Evolutionary conservation across 768 basidiomycete species (phyloP).

Genomic region (Pleurotus tuoliensis): DNA sequence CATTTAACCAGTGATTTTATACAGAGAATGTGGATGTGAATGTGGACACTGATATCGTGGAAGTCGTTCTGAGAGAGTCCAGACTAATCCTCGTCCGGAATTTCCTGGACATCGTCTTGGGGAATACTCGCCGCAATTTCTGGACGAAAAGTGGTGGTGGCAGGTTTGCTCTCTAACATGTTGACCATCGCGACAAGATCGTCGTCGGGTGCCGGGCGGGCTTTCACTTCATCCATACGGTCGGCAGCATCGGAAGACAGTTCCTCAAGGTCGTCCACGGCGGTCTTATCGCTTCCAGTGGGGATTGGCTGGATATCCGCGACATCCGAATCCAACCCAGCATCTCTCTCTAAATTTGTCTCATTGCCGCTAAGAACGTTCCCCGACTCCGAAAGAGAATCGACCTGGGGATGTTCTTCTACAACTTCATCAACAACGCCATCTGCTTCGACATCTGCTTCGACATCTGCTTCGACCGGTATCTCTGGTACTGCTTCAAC

Average conservation of each 20-base stretch:
- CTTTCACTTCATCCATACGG: conserved; percentile 12
- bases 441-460: not conserved
- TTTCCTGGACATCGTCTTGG: conserved; percentile 48
- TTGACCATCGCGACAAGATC: conserved; percentile 66
- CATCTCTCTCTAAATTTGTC: too few species aligned
- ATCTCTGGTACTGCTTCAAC: not conserved
- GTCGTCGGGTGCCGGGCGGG: conserved; percentile 19
- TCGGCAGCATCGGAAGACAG: conserved; percentile 14
- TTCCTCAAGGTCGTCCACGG: conserved; percentile 3
- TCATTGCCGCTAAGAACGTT: not conserved
- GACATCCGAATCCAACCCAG: too few species aligned
- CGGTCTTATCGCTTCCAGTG: not conserved
- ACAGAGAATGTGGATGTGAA: not conserved
- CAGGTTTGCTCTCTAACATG: conserved; percentile 48
- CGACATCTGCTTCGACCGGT: not conserved
- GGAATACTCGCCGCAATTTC: conserved; percentile 46
- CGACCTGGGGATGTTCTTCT: not conserved
- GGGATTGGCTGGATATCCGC: not conserved
- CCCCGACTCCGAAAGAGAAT: not conserved
- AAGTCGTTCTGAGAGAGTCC: not conserved
- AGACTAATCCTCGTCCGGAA: conserved; percentile 45
- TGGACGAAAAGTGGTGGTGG: conserved; percentile 34
- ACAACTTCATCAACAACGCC: not conserved
- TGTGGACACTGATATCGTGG: not conserved
- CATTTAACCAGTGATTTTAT: not conserved